Evolutionary conservation across 495 filamentous ascomycete genomes (phyloP), one percentile per base, ranked within the genome.

Genomic region (Penicillium waksmanii): DNA sequence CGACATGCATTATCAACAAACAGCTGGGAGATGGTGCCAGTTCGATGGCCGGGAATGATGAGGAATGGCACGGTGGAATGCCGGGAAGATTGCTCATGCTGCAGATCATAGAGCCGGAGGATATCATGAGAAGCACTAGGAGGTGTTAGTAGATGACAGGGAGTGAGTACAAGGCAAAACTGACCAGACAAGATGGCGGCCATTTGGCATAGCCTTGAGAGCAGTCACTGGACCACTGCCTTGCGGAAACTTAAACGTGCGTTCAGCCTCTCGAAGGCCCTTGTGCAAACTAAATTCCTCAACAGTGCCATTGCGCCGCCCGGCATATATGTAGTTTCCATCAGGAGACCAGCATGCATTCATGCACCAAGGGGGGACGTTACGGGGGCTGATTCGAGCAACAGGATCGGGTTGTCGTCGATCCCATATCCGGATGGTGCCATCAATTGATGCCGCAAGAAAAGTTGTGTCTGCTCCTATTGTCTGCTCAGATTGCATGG

Each of bases 261-360:
- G 84, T 62, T 89, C 84, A 0, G 92, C 86, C 62, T 84, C 80
- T 69, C 83, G 82, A 2, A 92, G 79, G 0, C 93, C 91, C 60
- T 92, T 93, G 74, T 95, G 92, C 44, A 98, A 77, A 71, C 84
- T 91, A 73, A 88, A 98, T 69, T 98, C 95, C 57, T 98, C 95
- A 1, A 98, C 95, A 0, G 91, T 96, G 55, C 92, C 90, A 73
- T 98, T 98, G 53, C 96, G 82, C 38, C 95, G 84, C 5, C 95
- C 95, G 15, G 89, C 92, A 73, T 96, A 98, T 56, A 98, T 92
- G 73, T 83, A 93, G 73, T 98, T 97, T 25, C 95, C 95, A 73
- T 96, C 90, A 2, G 93, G 93, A 59, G 88, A 93, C 95, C 96
- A 98, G 74, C 91, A 96, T n/a, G 92, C 92, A 60, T 89, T 91